Evolutionary conservation across 164 flowering plant species (phyloP).

Genomic region (Euptelea pleiosperma): DNA sequence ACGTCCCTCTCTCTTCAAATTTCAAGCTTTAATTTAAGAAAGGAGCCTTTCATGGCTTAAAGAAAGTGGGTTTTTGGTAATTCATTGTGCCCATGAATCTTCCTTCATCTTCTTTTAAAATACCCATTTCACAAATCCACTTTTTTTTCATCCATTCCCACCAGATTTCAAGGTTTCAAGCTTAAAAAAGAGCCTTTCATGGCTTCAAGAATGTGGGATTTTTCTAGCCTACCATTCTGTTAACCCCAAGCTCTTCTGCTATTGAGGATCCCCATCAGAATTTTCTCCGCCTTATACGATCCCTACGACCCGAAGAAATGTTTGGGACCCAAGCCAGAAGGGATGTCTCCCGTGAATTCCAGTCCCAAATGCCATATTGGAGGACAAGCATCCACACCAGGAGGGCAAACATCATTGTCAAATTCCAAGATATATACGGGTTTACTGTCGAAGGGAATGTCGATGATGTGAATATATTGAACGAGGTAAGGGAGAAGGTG

Average conservation of each 20-base stretch:
- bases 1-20: background rate
- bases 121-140: background rate
- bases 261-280: background rate
- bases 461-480: slow-evolving; percentile 91
- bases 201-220: slow-evolving; percentile 17
- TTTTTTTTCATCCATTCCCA: background rate
- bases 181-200: background rate
- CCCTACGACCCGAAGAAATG: slow-evolving; percentile 44
- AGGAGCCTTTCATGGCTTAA: background rate
- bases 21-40: background rate
- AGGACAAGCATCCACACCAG: slow-evolving; percentile 71
- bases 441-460: slow-evolving; percentile 96
- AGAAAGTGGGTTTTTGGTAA: slow-evolving; percentile 1
- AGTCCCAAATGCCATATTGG: slow-evolving; percentile 46
- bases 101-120: background rate
- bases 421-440: slow-evolving; percentile 93
- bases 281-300: slow-evolving; percentile 1
- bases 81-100: background rate
- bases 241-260: background rate
- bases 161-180: slow-evolving; percentile 2
- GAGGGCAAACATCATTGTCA: slow-evolving; percentile 70
- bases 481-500: slow-evolving; percentile 96
- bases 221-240: slow-evolving; percentile 9
- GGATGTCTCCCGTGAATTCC: slow-evolving; percentile 54
- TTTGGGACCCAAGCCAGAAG: slow-evolving; percentile 46